Evolutionary conservation across 108 stramenopile species (phyloP), one percentile per base, ranked within the genome.

Genomic region (Skeletonema costatum): DNA sequence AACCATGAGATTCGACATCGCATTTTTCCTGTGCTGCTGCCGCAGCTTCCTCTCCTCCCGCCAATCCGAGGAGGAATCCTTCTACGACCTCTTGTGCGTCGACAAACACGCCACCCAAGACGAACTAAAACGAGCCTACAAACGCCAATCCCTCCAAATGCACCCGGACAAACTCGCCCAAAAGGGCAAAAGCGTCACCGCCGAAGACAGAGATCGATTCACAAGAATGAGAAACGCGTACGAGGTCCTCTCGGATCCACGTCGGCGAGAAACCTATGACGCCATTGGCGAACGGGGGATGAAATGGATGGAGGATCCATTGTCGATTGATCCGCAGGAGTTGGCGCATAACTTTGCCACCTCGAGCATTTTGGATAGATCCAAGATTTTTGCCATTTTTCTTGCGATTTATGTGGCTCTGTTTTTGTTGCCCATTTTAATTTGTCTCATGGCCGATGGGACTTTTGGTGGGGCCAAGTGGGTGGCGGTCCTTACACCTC

Each of bases 161-260:
- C 99, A 99, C 75, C 98, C 98, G 11, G 99, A 99, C 89, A 99
- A 98, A 82, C 87, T 97, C 11, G 96, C 96, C 12, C 98, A 98
- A 80, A 84, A 88, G 58, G 97, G 97, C 8, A 61, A 87, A 61
- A 66, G 69, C 16, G 89, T 95, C 11, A 98, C 97, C 11, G 78
- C 77, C 3, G 88, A 80, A 71, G 86, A 90, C 73, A 86, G 91
- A 68, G 92, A 89, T 51, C 78, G 89, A 58, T 98, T 98, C 70
- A 93, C 94, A n/a, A 78, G 86, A 42, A 95, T 98, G 95, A 87
- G 97, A 63, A 89, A 94, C 17, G 98, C 97, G 4, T 98, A 97
- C 75, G 98, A 98, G 66, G 83, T 87, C 11, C 83, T 98, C 12
- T 84, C 85, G 7, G 94, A 98, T 83, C 92, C 93, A 9, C 84